Evolutionary conservation across 2,329 filamentous ascomycete genomes (phyloP), one percentile per base, ranked within the genome.

Genomic region (Fusarium caatingaense): DNA sequence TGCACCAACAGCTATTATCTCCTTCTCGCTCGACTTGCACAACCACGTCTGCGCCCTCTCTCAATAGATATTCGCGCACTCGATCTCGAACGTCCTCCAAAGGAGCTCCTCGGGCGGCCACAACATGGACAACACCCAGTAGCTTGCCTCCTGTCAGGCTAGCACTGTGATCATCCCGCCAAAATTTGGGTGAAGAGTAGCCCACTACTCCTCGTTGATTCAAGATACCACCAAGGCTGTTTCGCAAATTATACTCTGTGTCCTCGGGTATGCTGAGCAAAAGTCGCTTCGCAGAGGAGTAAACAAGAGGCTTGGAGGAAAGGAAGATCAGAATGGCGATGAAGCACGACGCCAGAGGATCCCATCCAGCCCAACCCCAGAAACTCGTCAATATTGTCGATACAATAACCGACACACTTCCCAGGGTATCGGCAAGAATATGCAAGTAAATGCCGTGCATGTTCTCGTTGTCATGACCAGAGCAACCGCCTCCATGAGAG

Each of bases 371-470:
- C 94, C 95, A 98, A 18, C 92, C 92, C 76, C 93, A 92, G 74
- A 93, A 90, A 76, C 97, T 91, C 1, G 97, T 97, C 23, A 98
- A 84, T 1, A 93, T 83, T 0, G 96, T 99, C 10, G 94, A 98
- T 34, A 94, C 89, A 66, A 99, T 97, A 49, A 99, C 96, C 2
- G 96, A 96, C 2, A 94, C 92, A 57, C 94, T 98, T 27, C 96
- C 96, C 30, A 98, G 89, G 0, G 96, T 97, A 78, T 99, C 96
- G 8, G 96, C 96, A 28, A 98, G 86, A 53, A 99, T 93, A 76
- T 99, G 96, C 21, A 99, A 84, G 80, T 97, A 99, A 71, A 99
- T 98, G 15, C 96, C 96, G 74, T 96, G 83, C 94, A 99, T 98
- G 77, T 99, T 99, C 75, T 99, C 96, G 78, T 97, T 97, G 66